Evolutionary conservation across 2,329 filamentous ascomycete species (phyloP).

Genomic region (Didymella arachidicola): DNA sequence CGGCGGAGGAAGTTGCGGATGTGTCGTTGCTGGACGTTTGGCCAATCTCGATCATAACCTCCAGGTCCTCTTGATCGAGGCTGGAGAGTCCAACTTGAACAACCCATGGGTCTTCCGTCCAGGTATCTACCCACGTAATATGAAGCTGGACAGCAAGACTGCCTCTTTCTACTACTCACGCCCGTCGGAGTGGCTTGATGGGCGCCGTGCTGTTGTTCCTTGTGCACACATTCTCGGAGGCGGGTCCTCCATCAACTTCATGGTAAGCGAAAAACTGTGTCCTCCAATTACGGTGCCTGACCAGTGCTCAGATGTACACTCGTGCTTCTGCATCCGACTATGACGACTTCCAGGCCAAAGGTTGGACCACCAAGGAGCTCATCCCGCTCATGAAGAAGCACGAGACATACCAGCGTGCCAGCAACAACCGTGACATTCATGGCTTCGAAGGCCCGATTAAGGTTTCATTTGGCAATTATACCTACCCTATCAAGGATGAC

Average conservation of each 20-base stretch:
- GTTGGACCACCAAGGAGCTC: constrained; percentile 79
- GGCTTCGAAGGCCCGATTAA: constrained; percentile 83
- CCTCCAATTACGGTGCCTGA: constrained; percentile 7
- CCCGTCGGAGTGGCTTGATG: constrained; percentile 75
- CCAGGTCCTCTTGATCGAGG: constrained; percentile 75
- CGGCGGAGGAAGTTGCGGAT: constrained; percentile 73
- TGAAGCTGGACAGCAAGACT: constrained; percentile 81
- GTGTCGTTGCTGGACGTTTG: constrained; percentile 63
- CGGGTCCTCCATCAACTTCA: constrained; percentile 79
- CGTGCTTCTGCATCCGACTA: constrained; percentile 76
- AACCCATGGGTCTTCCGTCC: constrained; percentile 80
- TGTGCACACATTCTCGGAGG: constrained; percentile 76
- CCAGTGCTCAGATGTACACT: constrained; percentile 68
- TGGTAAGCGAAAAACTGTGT: constrained; percentile 56
- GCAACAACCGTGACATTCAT: constrained; percentile 69
- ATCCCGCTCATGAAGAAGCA: constrained; percentile 81
- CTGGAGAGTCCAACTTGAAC: constrained; percentile 76
- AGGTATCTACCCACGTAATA: constrained; percentile 79
- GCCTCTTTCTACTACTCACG: constrained; percentile 82
- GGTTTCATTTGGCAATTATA: constrained; percentile 80
- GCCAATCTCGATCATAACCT: constrained; percentile 79
- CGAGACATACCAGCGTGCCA: constrained; percentile 73
- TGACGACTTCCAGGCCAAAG: constrained; percentile 80
- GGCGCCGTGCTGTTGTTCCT: constrained; percentile 76
- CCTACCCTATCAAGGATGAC: constrained; percentile 82